Conservation (phyloP, 148 eudicot species). For the Dysphania ambrosioides region DNA sequence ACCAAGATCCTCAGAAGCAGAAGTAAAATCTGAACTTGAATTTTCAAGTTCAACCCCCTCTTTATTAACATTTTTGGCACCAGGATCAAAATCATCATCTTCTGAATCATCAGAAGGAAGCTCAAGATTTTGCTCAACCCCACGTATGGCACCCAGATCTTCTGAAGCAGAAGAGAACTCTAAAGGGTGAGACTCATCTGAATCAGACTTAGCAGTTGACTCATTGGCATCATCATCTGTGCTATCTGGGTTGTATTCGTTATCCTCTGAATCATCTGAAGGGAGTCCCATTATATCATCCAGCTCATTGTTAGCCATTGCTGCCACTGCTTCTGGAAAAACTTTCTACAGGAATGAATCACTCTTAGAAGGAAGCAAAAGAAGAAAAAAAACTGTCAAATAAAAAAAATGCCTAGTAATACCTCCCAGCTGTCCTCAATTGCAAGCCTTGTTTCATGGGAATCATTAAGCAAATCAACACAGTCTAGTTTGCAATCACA, state of each 20-base stretch:
- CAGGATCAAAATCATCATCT: conserved; percentile 86
- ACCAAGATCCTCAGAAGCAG: conserved; percentile 81
- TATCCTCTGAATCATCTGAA: conserved; percentile 88
- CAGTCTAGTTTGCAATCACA: conserved; percentile 96
- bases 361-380: conserved; percentile 20
- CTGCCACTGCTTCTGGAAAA: conserved; percentile 79
- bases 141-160: conserved; percentile 40
- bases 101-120: conserved; percentile 90
- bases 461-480: conserved; percentile 69
- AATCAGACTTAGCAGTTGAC: conserved; percentile 46
- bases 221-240: conserved; percentile 43
- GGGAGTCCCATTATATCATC: conserved; percentile 58
- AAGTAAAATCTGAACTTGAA: conserved; percentile 85
- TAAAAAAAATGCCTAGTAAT: conserved; percentile 10
- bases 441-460: conserved; percentile 57
- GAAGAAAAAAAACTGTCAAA: neutral
- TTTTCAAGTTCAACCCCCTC: conserved; percentile 42
- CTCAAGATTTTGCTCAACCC: conserved; percentile 43
- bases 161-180: conserved; percentile 59
- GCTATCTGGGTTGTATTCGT: conserved; percentile 73
- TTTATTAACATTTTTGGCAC: conserved; percentile 42
- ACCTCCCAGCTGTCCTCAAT: conserved; percentile 87
- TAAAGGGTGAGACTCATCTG: conserved; percentile 35
- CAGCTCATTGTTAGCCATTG: conserved; percentile 44
- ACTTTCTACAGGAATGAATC: conserved; percentile 54